Evolutionary conservation across 1,284 basidiomycete species (phyloP).

Genomic region (Boletus smithii): DNA sequence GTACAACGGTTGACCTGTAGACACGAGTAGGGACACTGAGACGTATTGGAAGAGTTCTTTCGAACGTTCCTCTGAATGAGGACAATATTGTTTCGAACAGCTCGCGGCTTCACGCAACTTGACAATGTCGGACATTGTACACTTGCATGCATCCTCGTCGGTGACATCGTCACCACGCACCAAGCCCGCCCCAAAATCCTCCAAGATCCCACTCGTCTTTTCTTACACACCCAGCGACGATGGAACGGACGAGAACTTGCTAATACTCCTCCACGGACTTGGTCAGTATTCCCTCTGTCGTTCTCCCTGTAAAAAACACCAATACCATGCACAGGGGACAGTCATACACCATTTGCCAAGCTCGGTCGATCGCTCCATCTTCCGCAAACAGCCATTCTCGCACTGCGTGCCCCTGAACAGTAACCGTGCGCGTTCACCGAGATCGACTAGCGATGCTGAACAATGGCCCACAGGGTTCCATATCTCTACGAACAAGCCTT

Average conservation of each 20-base stretch:
- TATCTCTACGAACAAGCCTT: conserved; percentile 76
- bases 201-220: conserved; percentile 53
- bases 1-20: too few species aligned
- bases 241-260: conserved; percentile 82
- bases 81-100: too few species aligned
- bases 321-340: conserved; percentile 61
- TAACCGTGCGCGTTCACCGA: conserved; percentile 9
- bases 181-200: conserved; percentile 50
- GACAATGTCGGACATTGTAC: conserved; percentile 21
- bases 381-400: conserved; percentile 82
- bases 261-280: conserved; percentile 85
- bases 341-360: conserved; percentile 69
- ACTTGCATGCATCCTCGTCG: conserved; percentile 17
- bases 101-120: too few species aligned
- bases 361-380: conserved; percentile 74
- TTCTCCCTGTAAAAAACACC: neutral
- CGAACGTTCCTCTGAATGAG: too few species aligned
- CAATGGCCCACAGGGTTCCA: conserved; percentile 58
- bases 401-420: conserved; percentile 74
- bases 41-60: too few species aligned
- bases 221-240: conserved; percentile 68
- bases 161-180: conserved; percentile 33
- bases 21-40: too few species aligned
- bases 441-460: conserved; percentile 15
- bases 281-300: conserved; percentile 46